Conservation (phyloP, 768 basidiomycete species). For the Termitomyces sp. region DNA sequence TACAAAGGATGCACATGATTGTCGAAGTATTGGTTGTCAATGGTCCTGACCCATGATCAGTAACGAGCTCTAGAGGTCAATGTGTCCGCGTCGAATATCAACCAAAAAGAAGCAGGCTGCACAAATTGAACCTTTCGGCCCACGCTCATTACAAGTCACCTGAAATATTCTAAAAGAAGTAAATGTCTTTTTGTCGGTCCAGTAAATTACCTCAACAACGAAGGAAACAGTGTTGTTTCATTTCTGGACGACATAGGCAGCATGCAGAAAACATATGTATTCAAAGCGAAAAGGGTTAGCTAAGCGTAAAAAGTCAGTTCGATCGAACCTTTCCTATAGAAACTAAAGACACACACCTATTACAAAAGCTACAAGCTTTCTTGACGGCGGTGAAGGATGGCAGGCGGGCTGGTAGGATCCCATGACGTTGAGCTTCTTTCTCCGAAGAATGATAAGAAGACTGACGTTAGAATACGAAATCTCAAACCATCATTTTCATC, state of each 20-base stretch:
- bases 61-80: background rate
- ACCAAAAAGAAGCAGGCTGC: background rate
- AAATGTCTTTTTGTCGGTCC: background rate
- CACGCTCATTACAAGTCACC: background rate
- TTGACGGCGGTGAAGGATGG: conserved; percentile 23
- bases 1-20: background rate
- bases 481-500: background rate
- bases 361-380: conserved; percentile 35
- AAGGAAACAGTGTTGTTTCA: background rate
- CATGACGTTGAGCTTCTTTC: conserved; percentile 2
- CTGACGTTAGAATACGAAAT: background rate
- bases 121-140: background rate
- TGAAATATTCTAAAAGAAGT: background rate
- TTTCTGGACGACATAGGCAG: background rate
- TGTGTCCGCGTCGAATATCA: background rate
- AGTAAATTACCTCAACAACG: background rate
- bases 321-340: background rate
- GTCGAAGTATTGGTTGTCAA: background rate
- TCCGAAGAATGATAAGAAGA: background rate
- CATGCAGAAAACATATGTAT: background rate
- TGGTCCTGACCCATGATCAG: background rate
- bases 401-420: conserved; percentile 1
- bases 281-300: background rate
- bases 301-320: background rate
- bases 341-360: conserved; percentile 7